Evolutionary conservation across 2,329 filamentous ascomycete species (phyloP).

Genomic region (Neurospora sp.): DNA sequence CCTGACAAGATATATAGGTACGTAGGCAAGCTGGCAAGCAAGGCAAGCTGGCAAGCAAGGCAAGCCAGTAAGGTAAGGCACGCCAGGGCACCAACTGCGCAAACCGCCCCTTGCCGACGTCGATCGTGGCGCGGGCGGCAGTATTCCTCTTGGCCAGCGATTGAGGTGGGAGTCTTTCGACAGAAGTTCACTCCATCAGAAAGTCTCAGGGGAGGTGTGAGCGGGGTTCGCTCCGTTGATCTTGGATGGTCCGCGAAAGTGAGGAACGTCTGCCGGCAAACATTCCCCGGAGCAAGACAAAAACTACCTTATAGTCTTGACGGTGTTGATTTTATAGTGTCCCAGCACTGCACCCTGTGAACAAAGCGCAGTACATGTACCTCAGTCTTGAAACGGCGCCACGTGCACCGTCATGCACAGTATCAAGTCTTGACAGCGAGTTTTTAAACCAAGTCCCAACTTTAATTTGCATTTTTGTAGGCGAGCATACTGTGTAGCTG

Average conservation of each 20-base stretch:
- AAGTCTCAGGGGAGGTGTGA: neutral
- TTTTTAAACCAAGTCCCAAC: neutral
- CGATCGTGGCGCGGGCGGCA: neutral
- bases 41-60: neutral
- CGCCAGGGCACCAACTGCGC: neutral
- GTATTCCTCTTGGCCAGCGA: neutral
- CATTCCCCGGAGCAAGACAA: neutral
- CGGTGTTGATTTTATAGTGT: neutral
- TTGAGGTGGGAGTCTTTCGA: neutral
- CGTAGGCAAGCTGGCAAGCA: neutral
- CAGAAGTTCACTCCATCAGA: neutral
- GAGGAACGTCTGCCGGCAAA: neutral
- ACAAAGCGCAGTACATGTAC: neutral
- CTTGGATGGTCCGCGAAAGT: neutral
- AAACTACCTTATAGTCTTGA: neutral
- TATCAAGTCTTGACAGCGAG: neutral
- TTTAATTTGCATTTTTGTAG: neutral
- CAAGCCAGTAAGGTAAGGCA: neutral
- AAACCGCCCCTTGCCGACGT: neutral
- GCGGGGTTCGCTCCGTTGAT: neutral
- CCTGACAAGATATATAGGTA: neutral
- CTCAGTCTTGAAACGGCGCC: neutral
- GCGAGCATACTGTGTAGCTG: neutral
- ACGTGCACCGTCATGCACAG: neutral
- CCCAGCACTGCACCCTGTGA: neutral